Conservation (phyloP, 208 protist genomes). For the Leishmania lainsoni region DNA sequence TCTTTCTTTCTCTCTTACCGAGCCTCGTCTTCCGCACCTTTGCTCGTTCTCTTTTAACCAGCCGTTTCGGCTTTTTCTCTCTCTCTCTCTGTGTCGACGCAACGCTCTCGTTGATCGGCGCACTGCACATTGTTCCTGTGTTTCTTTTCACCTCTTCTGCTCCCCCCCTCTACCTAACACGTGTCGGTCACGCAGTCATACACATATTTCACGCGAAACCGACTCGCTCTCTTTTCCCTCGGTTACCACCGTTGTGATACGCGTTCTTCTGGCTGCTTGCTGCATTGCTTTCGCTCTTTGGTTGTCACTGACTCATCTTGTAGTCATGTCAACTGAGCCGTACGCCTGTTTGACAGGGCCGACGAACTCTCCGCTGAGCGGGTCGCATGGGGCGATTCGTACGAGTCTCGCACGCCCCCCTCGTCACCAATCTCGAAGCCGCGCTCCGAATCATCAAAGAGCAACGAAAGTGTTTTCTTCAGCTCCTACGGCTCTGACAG, state of each 20-base stretch:
- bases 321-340: neutral
- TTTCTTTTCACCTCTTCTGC: no score
- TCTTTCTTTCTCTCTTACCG: neutral
- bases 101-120: no score
- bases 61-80: neutral
- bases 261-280: neutral
- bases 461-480: slow-evolving; percentile 14
- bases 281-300: neutral
- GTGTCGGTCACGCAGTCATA: no score
- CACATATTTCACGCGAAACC: no score
- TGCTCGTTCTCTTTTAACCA: neutral
- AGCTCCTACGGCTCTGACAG: slow-evolving; percentile 23
- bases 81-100: neutral
- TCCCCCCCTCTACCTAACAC: no score
- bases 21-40: no score
- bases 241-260: no score
- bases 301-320: neutral
- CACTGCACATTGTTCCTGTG: no score
- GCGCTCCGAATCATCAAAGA: slow-evolving; percentile 10
- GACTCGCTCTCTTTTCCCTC: no score
- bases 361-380: slow-evolving; percentile 2
- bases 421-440: neutral
- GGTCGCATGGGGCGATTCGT: neutral
- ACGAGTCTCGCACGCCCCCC: slow-evolving; percentile 4
- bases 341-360: neutral